Evolutionary conservation across 2,329 filamentous ascomycete species (phyloP).

Genomic region (Endothia cerciana): DNA sequence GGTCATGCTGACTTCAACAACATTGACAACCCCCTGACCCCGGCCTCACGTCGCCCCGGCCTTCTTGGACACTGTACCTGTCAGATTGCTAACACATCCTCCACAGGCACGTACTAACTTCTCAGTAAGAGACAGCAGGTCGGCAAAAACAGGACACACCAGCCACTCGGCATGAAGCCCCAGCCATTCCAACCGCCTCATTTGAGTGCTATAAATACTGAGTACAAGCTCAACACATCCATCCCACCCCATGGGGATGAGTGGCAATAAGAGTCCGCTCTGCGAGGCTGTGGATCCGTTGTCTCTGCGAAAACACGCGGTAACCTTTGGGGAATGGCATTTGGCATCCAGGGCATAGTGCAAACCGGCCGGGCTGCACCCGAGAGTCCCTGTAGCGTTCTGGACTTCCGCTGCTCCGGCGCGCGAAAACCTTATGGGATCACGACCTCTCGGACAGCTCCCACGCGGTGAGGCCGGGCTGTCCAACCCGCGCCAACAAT

Average conservation of each 20-base stretch:
- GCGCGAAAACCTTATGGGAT: slow-evolving; percentile 13
- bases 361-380: slow-evolving; percentile 1
- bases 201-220: slow-evolving; percentile 5
- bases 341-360: not conserved
- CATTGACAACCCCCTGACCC: not conserved
- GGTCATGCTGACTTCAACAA: not conserved
- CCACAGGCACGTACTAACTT: not conserved
- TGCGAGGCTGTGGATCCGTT: not conserved
- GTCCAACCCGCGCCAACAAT: slow-evolving; percentile 4
- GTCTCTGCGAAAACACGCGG: not conserved
- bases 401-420: not conserved
- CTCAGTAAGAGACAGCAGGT: not conserved
- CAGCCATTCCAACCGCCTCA: not conserved
- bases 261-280: not conserved
- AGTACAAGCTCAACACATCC: slow-evolving; percentile 7
- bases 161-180: not conserved
- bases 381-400: slow-evolving; percentile 14
- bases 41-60: not conserved
- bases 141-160: not conserved
- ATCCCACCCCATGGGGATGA: not conserved
- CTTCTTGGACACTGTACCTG: not conserved
- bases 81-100: not conserved
- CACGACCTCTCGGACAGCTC: slow-evolving; percentile 10
- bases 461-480: slow-evolving; percentile 1
- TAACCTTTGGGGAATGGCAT: not conserved